A percentile compares a stretch with the other conserved stretches of the same genome.
These are phyloP conservation scores for Plectosphaerella plurivora DNA, from an alignment of 2,329 filamentous ascomycete genomes.

Conservation along the genomic window DNA sequence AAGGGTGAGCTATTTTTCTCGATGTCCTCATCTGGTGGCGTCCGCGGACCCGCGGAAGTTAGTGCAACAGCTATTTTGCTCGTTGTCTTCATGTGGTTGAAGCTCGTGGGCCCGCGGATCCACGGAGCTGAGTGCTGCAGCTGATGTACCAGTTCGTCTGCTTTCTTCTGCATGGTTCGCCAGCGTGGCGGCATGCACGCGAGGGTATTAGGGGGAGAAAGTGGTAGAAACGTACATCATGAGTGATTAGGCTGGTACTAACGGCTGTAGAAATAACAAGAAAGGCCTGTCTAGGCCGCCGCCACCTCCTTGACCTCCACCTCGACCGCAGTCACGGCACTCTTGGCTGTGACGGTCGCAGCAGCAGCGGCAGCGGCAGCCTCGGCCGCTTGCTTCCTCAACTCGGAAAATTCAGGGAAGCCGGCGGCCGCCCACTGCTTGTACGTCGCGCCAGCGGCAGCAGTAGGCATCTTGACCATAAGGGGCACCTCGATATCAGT, in stretches of 20 bases:
- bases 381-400: slow-evolving; percentile 3
- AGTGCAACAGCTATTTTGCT: too few relatives aligned
- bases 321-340: neutral
- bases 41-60: too few relatives aligned
- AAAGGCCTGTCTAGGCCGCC: neutral
- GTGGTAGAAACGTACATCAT: too few relatives aligned
- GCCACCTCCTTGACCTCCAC: slow-evolving; percentile 8
- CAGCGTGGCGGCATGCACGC: too few relatives aligned
- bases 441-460: slow-evolving; percentile 24
- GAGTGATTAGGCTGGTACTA: neutral
- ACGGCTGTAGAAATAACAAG: slow-evolving; percentile 1
- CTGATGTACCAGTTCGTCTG: too few relatives aligned
- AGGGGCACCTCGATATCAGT: slow-evolving; percentile 32
- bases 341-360: slow-evolving; percentile 1
- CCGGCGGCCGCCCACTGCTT: slow-evolving; percentile 23
- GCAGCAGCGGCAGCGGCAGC: neutral
- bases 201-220: too few relatives aligned
- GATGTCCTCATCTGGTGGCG: too few relatives aligned
- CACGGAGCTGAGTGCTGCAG: too few relatives aligned
- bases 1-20: too few relatives aligned
- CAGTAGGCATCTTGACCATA: slow-evolving; percentile 35
- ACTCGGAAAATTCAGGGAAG: slow-evolving; percentile 9
- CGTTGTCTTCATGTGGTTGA: too few relatives aligned
- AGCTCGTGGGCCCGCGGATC: too few relatives aligned
- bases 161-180: too few relatives aligned